These are phyloP conservation scores for Amanita jacksonii DNA, from an alignment of 768 basidiomycete species.

Conservation along the genomic window DNA sequence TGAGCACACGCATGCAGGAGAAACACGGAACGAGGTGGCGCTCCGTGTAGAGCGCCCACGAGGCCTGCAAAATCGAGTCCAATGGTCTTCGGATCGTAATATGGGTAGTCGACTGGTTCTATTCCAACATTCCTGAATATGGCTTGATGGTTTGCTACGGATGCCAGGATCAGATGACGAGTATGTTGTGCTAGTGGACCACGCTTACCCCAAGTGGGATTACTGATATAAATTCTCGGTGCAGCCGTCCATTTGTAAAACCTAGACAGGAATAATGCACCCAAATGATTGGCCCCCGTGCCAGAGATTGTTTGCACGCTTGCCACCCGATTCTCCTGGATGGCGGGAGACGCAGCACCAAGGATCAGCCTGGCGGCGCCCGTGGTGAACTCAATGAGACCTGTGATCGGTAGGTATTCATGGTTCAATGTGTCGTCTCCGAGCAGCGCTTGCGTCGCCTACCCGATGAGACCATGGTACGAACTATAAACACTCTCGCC, in stretches of 20 bases:
- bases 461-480: neutral
- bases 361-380: constrained; percentile 80
- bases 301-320: constrained; percentile 93
- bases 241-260: constrained; percentile 70
- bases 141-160: constrained; percentile 75
- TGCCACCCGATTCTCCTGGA: constrained; percentile 61
- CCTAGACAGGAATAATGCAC: constrained; percentile 73
- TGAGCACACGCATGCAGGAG: constrained; percentile 92
- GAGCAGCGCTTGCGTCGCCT: constrained; percentile 70
- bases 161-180: neutral
- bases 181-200: neutral
- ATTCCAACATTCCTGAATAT: constrained; percentile 90
- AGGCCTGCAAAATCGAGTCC: constrained; percentile 75
- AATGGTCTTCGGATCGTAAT: constrained; percentile 87
- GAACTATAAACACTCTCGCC: neutral
- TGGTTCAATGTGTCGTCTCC: constrained; percentile 72
- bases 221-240: constrained; percentile 74
- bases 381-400: constrained; percentile 71
- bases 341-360: constrained; percentile 58
- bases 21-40: constrained; percentile 74
- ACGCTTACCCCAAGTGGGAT: constrained; percentile 82
- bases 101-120: constrained; percentile 80
- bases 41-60: constrained; percentile 45
- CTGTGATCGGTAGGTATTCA: constrained; percentile 89
- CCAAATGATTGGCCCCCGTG: constrained; percentile 93